Base-by-base conservation (phyloP, 2,329 filamentous ascomycete species). In the Ophiostoma novo-ulmi region DNA sequence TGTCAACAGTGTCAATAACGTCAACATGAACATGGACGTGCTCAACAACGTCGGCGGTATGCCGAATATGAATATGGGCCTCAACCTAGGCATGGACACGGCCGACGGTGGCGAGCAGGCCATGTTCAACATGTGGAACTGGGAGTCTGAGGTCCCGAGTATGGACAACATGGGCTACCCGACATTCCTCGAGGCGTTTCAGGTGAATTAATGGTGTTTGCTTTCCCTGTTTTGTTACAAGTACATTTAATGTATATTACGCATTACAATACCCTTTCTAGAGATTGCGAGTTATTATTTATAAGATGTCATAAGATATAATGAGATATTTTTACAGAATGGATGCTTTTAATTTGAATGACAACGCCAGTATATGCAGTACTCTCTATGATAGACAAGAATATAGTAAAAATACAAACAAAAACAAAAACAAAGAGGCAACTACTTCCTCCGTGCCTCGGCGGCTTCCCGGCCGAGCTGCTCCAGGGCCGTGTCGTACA, bases 401-500 rank as follows among this genome's bases (percentile, higher is more conserved):
- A 1, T 7, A 55, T 22, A 55, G n/a, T 22, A 36, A 38, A 38
- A 36, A 36, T 20, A 44, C 17, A 26, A 58, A 44, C 13, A 66
- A 41, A 26, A 22, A 39, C 10, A 44, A 41, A 41, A 41, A 66
- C 6, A 66, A 11, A n/a, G 20, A 38, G 8, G 39, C 22, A 35
- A 17, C 44, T 61, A 70, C 70, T 68, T 75, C 72, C 71, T 72
- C 22, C 75, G 73, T 70, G 76, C 74, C 48, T 79, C 77, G n/a
- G 76, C 77, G 0, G 89, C 89, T 75, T 91, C 89, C 70, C 84
- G 83, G 68, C 87, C 87, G 74, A 93, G 80, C 76, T 83, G 83
- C 74, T 84, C 84, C 73, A 94, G 78, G 14, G 90, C 89, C 39
- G 78, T 75, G 75, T 87, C 84, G 72, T 87, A 87, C 48, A 77